Evolutionary conservation across 2,329 filamentous ascomycete species (phyloP).

Genomic region (Pyrenochaeta sp.): DNA sequence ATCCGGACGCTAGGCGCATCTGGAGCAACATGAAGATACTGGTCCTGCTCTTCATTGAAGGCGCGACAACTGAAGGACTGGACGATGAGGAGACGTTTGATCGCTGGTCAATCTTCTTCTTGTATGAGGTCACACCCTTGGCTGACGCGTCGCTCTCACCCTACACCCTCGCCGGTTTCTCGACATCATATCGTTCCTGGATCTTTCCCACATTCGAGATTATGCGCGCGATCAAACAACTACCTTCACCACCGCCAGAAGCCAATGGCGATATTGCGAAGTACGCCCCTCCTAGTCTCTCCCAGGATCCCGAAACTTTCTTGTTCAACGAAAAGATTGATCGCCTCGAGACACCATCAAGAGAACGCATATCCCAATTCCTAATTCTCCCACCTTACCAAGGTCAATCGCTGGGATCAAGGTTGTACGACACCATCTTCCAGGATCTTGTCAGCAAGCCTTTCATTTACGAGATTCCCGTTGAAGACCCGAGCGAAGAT

Average conservation of each 20-base stretch:
- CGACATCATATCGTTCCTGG: conserved; percentile 89
- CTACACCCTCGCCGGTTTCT: conserved; percentile 87
- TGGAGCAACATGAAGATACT: conserved; percentile 84
- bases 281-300: conserved; percentile 31
- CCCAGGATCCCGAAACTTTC: conserved; percentile 38
- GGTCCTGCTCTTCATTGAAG: conserved; percentile 89
- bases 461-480: conserved; percentile 81
- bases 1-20: conserved; percentile 73
- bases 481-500: conserved; percentile 90
- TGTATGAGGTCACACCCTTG: conserved; percentile 55
- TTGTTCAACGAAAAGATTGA: conserved; percentile 39
- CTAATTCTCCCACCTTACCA: conserved; percentile 89
- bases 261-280: conserved; percentile 51
- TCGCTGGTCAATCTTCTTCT: conserved; percentile 90
- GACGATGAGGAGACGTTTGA: conserved; percentile 75
- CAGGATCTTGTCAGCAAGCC: conserved; percentile 69
- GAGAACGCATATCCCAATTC: conserved; percentile 91
- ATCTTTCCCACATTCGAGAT: conserved; percentile 60
- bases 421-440: conserved; percentile 84
- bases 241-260: conserved; percentile 41
- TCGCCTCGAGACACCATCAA: conserved; percentile 72
- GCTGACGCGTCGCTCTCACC: conserved; percentile 31
- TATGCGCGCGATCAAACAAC: conserved; percentile 44
- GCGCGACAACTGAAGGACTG: conserved; percentile 77
- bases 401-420: conserved; percentile 76